Base-by-base conservation (phyloP, 2,329 filamentous ascomycete species). In the Fusarium napiforme region DNA sequence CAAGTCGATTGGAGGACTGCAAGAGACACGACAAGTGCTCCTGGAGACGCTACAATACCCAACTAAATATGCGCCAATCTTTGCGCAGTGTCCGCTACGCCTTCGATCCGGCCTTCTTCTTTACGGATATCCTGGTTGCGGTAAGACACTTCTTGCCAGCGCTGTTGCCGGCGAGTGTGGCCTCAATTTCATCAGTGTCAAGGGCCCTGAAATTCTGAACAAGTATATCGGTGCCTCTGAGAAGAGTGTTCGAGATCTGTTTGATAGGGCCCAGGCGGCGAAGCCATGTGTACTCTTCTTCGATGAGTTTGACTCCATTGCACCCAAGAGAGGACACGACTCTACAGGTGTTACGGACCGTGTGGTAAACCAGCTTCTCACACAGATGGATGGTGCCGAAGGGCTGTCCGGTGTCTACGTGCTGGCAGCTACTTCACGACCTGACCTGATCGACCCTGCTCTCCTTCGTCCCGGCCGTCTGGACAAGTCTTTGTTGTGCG, bases 221-320 rank as follows among this genome's bases (percentile, higher is more conserved):
- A 99, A 99, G 84, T 99, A 99, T 82, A 99, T 99, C 67, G 96
- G 96, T 79, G 96, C 96, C 2, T 97, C 93, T 34, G 96, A 99
- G 79, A 99, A 99, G 86, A 95, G 92, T 69, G 95, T 99, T 11
- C 91, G 97, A 46, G 96, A 99, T 81, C 87, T 99, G 2, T 99
- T 99, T 78, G 96, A 97, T 80, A 90, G 96, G 46, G 96, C 96
- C 1, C 91, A 92, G 79, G 96, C 96, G 7, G 96, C 96, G 9
- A 91, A 93, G 67, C 97, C 97, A 0, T 98, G 96, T 77, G 93
- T 99, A 9, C 87, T 99, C 14, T 99, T 99, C 87, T 99, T 99
- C 79, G 96, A 99, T 79, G 96, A 99, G 81, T 99, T 99, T 79
- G 96, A 99, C 84, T 95, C 93, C 43, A 98, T 99, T 72, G 97